Conservation (phyloP, 345 rosid genomes). For the Sonneratia alba region DNA sequence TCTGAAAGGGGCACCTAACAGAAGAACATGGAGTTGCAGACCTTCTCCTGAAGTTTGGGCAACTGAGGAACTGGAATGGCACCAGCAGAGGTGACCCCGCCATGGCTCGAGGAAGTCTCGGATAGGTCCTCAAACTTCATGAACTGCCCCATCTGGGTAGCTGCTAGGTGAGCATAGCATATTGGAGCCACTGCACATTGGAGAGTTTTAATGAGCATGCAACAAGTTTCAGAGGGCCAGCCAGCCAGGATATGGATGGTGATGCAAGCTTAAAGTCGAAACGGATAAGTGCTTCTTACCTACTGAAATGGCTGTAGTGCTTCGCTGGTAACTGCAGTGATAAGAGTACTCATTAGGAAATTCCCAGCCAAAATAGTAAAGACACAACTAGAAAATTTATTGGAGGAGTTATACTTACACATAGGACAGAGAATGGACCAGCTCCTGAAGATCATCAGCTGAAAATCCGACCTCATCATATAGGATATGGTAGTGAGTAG, state of each 20-base stretch:
- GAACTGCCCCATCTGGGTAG: slow-evolving; percentile 42
- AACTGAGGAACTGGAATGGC: slow-evolving; percentile 42
- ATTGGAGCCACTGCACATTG: slow-evolving; percentile 45
- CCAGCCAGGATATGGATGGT: too few species aligned
- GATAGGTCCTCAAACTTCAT: slow-evolving; percentile 52
- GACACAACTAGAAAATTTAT: too few species aligned
- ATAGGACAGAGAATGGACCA: slow-evolving; percentile 60
- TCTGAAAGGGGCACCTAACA: slow-evolving; percentile 24
- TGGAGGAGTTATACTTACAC: slow-evolving; percentile 30
- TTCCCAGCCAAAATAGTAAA: too few species aligned
- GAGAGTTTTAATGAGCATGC: background rate
- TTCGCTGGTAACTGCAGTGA: slow-evolving; percentile 33
- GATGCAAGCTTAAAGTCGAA: too few species aligned
- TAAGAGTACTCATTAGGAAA: background rate
- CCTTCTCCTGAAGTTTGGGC: slow-evolving; percentile 40
- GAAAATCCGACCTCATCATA: slow-evolving; percentile 56
- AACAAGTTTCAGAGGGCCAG: too few species aligned
- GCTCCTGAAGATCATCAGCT: slow-evolving; percentile 59
- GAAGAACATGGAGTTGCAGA: slow-evolving; percentile 73
- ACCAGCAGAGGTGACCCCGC: slow-evolving; percentile 36
- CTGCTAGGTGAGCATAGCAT: slow-evolving; percentile 60
- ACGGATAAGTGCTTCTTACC: slow-evolving; percentile 10
- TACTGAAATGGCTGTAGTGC: slow-evolving; percentile 39
- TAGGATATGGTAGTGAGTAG: slow-evolving; percentile 66
- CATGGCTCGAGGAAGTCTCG: slow-evolving; percentile 46